Evolutionary conservation across 2,329 filamentous ascomycete genomes (phyloP), one percentile per base, ranked within the genome.

Genomic region (Bipolaris victoriae): DNA sequence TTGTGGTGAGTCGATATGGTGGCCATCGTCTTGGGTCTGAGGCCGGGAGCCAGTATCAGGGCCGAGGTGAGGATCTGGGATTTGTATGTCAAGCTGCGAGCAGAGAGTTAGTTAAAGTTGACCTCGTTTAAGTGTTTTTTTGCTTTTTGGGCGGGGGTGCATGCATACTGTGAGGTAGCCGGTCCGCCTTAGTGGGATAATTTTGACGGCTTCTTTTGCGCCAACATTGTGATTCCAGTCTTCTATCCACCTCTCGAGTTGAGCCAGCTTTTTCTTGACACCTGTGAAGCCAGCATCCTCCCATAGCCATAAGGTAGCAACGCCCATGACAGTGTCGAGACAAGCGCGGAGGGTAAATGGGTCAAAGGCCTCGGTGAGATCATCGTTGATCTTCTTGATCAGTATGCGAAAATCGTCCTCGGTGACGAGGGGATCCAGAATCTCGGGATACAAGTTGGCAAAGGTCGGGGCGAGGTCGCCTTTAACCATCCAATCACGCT

Each of bases 361-460:
- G 69, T 90, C 86, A 75, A 96, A 97, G 0, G 89, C 88, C n/a
- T 84, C 84, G 37, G 89, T 80, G 15, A 98, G 79, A 62, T 91
- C 87, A 11, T 84, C 79, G 71, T 99, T 99, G 52, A 98, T 83
- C 69, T 88, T 90, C 57, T 92, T 87, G 53, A 99, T 86, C 29
- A 98, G 80, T 10, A 83, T 83, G 3, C 95, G 87, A 71, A 99
- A 99, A 67, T 96, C 91, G 57, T 89, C 88, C 75, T 99, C 95
- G 1, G 86, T 84, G 41, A 99, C 79, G 31, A 93, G 86, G 0
- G 92, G 91, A 64, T 97, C 93, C 7, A 99, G 82, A 56, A 99
- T 96, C 73, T 99, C 95, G 0, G 95, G 95, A 70, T 99, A 99
- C 2, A 97, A 82, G 69, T 98, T 97, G 15, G 91, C 95, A 73